Conservation (phyloP, 371 early-diverging fungal species). For the Lichtheimia corymbifera region DNA sequence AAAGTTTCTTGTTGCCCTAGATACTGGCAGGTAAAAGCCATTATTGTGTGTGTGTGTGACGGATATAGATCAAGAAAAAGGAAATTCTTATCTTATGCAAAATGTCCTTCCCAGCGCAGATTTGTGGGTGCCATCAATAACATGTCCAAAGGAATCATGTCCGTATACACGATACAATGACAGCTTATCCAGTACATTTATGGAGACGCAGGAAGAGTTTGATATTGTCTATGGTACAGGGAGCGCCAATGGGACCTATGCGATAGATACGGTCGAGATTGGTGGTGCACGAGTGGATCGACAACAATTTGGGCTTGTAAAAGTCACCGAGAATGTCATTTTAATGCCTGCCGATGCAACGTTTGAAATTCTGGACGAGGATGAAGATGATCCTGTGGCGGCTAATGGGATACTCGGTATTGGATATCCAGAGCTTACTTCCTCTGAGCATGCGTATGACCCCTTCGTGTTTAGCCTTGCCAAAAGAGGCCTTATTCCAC, state of each 20-base stretch:
- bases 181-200: slow-evolving; percentile 29
- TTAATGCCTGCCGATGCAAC: slow-evolving; percentile 24
- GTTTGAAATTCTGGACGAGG: slow-evolving; percentile 1
- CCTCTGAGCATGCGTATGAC: slow-evolving; percentile 28
- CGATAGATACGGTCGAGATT: slow-evolving; percentile 36
- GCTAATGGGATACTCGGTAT: slow-evolving; percentile 51
- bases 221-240: slow-evolving; percentile 43
- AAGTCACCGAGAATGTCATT: slow-evolving; percentile 28
- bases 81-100: background rate
- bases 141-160: slow-evolving; percentile 38
- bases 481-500: slow-evolving; percentile 27
- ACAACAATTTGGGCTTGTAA: slow-evolving; percentile 48
- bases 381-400: background rate
- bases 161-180: slow-evolving; percentile 34
- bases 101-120: slow-evolving; percentile 34
- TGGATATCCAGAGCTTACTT: slow-evolving; percentile 41
- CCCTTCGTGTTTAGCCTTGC: slow-evolving; percentile 45
- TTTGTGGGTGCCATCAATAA: slow-evolving; percentile 45
- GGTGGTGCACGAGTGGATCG: slow-evolving; percentile 31
- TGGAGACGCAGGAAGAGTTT: slow-evolving; percentile 19
- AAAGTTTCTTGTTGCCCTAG: slow-evolving; percentile 38
- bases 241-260: slow-evolving; percentile 42
- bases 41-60: background rate
- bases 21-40: slow-evolving; percentile 46
- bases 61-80: background rate